Base-by-base conservation (phyloP, 2,329 filamentous ascomycete genomes). In the Berkeleyomyces basicola region DNA sequence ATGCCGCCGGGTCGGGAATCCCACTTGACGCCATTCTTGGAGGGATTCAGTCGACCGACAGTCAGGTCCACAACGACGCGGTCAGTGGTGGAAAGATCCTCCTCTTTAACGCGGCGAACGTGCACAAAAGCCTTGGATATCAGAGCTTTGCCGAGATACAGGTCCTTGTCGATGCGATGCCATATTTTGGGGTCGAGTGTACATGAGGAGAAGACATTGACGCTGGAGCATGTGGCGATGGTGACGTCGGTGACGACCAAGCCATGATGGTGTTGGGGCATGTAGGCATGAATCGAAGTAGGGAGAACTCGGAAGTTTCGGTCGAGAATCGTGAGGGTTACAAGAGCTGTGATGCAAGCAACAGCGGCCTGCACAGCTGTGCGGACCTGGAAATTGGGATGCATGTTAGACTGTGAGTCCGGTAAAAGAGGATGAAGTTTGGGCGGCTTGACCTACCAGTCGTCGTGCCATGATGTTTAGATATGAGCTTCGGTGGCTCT, bases 101-200 rank as follows among this genome's bases (percentile, higher is more conserved):
- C 87, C 75, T 96, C 90, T 68, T 86, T 85, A 77, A 91, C 93
- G 67, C 88, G 82, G 73, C 87, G 83, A 65, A 96, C 82, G 70
- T 91, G 87, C 36, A 96, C 72, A 72, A 88, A 96, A 40, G 89
- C 90, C 70, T 81, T 87, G 37, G 82, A 82, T 51, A 88, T 78
- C 82, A 88, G 89, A 60, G 84, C 81, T 64, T 81, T 82, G 65
- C 83, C 83, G 16, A 96, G 80, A 71, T 90, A 93, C 0, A 96
- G 79, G 70, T 96, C 90, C 75, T 96, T 96, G 67, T 95, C 87
- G 66, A 96, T 78, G 58, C 88, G 86, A 68, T 89, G 84, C 91
- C 91, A 96, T 66, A 74, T 70, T 63, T 81, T 77, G 51, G 82
- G 68, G 69, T 93, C 86, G 66, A 93, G 81, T 66, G 83, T 84